These are phyloP conservation scores for Senna siamea DNA, from an alignment of 306 rosid genomes.

Conservation along the genomic window DNA sequence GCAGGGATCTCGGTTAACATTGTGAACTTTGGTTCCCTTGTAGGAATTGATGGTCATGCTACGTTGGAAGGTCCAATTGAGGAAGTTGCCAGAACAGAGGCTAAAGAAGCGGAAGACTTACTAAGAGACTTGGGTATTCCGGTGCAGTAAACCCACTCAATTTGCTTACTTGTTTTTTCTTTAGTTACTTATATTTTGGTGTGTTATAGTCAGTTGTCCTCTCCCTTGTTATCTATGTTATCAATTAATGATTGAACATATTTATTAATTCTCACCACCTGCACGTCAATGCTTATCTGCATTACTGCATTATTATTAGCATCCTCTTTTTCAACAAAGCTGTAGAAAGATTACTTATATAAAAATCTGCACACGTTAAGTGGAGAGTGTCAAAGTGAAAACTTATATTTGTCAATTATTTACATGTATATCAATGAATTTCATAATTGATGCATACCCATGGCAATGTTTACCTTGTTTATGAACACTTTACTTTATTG, in stretches of 20 bases:
- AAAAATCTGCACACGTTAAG: neutral
- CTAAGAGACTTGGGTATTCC: constrained; percentile 82
- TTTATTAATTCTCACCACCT: neutral
- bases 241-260: constrained; percentile 9
- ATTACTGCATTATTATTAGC: constrained; percentile 2
- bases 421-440: neutral
- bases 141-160: constrained; percentile 50
- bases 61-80: constrained; percentile 85
- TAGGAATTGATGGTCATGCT: constrained; percentile 70
- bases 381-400: neutral
- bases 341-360: constrained; percentile 4
- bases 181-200: constrained; percentile 29
- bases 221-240: neutral
- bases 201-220: constrained; percentile 12
- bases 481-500: neutral
- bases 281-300: neutral
- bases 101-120: constrained; percentile 79
- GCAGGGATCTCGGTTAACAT: constrained; percentile 8
- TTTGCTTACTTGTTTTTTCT: constrained; percentile 23
- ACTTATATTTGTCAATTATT: neutral
- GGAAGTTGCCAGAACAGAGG: constrained; percentile 84
- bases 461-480: constrained; percentile 2
- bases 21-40: constrained; percentile 40
- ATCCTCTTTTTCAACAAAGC: neutral
- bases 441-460: neutral